These are phyloP conservation scores for Cystofilobasidium capitatum DNA, from an alignment of 768 basidiomycete species.

Conservation along the genomic window DNA sequence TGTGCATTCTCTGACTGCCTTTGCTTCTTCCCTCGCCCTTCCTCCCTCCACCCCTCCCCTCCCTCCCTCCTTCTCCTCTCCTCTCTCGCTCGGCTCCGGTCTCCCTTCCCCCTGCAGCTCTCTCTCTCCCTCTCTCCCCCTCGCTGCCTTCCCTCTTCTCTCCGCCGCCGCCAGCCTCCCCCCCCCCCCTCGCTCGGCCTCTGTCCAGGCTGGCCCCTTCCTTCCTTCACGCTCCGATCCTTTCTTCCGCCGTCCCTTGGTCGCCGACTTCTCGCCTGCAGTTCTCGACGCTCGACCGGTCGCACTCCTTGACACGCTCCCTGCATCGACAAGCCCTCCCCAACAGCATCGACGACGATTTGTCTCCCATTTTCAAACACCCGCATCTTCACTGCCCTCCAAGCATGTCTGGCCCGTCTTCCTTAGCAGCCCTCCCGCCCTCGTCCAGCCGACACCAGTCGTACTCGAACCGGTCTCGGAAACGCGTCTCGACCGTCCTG, in stretches of 20 bases:
- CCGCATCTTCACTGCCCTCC: not conserved
- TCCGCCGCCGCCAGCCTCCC: slow-evolving; percentile 46
- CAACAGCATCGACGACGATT: too few relatives aligned
- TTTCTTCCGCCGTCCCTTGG: slow-evolving; percentile 16
- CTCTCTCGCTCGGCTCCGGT: slow-evolving; percentile 26
- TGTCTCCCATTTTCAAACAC: too few relatives aligned
- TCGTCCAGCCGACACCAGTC: slow-evolving; percentile 11
- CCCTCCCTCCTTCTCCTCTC: slow-evolving; percentile 30
- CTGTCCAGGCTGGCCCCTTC: too few relatives aligned
- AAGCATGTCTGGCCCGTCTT: slow-evolving; percentile 16
- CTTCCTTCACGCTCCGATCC: slow-evolving; percentile 36
- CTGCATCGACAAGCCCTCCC: too few relatives aligned
- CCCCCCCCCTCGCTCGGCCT: slow-evolving; percentile 43
- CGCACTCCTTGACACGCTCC: slow-evolving; percentile 21
- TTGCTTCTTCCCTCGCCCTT: not conserved
- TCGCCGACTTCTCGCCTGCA: slow-evolving; percentile 5
- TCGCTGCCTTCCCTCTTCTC: slow-evolving; percentile 25
- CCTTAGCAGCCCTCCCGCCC: slow-evolving; percentile 12
- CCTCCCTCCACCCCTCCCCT: slow-evolving; percentile 24
- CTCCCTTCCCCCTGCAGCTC: slow-evolving; percentile 17
- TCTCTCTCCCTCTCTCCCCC: not conserved
- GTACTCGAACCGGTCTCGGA: slow-evolving; percentile 18
- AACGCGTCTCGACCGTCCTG: slow-evolving; percentile 45
- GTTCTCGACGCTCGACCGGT: slow-evolving; percentile 8
- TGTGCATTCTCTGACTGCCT: not conserved